Percentiles rank a stretch among this genome's conserved stretches.
Evolutionary conservation across 352 stramenopile species (phyloP).

Genomic region (Nothophytophthora sp.): DNA sequence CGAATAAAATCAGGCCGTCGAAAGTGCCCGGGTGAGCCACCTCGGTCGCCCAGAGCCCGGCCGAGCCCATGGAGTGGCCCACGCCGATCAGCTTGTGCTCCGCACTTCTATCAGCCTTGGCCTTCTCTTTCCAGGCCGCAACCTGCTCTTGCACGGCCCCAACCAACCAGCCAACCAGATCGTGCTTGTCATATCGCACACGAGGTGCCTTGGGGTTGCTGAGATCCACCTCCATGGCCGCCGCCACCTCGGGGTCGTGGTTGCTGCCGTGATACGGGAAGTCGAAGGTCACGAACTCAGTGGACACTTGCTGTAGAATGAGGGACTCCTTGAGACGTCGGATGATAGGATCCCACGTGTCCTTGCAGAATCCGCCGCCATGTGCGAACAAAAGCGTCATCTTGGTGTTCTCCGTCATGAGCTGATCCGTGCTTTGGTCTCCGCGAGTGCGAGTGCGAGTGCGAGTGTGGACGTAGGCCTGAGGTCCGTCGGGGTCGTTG

Average conservation of each 20-base stretch:
- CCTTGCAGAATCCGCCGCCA: conserved; percentile 45
- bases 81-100: conserved; percentile 42
- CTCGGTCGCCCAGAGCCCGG: conserved; percentile 38
- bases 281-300: conserved; percentile 38
- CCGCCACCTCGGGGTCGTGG: conserved; percentile 11
- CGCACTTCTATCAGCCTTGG: conserved; percentile 4
- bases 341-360: conserved; percentile 48
- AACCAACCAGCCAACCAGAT: conserved; percentile 21
- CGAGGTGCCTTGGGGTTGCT: conserved; percentile 25
- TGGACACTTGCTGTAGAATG: conserved; percentile 21
- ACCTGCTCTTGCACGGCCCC: conserved; percentile 26
- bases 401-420: conserved; percentile 21
- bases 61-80: conserved; percentile 49
- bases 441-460: no score
- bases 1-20: conserved; percentile 48
- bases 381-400: conserved; percentile 50
- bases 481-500: no score
- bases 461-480: no score
- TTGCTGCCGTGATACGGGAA: conserved; percentile 49
- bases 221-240: conserved; percentile 25
- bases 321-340: conserved; percentile 23
- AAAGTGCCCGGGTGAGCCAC: conserved; percentile 44
- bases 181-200: conserved; percentile 27
- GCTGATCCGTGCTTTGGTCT: no score
- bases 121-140: conserved; percentile 23